A percentile compares a stretch with the other conserved stretches of the same genome.
Evolutionary conservation across 83 land plant genomes (phyloP).

Genomic region (Larix sibirica): DNA sequence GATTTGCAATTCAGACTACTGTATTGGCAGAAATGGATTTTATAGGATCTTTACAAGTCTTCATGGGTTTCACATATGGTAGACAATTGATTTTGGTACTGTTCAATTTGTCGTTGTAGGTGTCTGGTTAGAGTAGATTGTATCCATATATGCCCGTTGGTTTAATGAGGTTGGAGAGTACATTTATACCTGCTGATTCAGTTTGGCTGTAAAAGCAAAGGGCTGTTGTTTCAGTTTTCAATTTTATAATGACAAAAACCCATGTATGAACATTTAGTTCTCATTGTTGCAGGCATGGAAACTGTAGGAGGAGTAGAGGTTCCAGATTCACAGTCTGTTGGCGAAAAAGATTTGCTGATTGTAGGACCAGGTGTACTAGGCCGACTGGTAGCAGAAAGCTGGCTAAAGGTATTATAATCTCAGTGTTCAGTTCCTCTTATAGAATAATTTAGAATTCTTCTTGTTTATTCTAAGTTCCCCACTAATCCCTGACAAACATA

Average conservation of each 20-base stretch:
- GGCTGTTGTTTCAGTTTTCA: neutral
- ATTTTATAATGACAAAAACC: neutral
- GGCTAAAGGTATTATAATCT: constrained; percentile 59
- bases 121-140: neutral
- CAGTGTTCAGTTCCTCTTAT: no score
- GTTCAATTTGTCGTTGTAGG: neutral
- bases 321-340: neutral
- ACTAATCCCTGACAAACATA: no score
- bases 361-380: constrained; percentile 97
- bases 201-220: neutral
- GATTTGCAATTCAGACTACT: no score
- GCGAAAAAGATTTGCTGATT: constrained; percentile 64
- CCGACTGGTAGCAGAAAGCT: constrained; percentile 73
- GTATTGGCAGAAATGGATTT: no score
- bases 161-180: neutral
- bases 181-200: neutral
- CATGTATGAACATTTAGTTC: neutral
- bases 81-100: neutral
- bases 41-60: no score
- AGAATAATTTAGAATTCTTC: no score
- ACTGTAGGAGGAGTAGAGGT: neutral
- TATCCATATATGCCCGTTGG: neutral
- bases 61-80: no score
- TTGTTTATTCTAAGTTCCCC: no score
- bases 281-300: constrained; percentile 15